Conservation (phyloP, 2,329 filamentous ascomycete species). For the Fusarium guadeloupense region DNA sequence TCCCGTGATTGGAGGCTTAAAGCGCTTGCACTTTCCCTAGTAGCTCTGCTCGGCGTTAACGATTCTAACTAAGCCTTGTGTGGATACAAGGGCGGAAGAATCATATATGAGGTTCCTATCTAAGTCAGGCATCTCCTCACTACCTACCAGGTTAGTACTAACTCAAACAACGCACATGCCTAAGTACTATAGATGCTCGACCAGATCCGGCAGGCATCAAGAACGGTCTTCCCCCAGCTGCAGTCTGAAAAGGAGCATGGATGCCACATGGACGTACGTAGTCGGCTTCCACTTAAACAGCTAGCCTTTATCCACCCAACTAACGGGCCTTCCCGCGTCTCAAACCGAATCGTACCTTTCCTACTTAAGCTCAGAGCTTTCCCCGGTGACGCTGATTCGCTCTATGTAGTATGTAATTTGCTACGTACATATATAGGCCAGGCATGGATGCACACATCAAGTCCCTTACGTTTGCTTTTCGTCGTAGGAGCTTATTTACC, state of each 20-base stretch:
- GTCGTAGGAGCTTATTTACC: background rate
- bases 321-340: conserved; percentile 22
- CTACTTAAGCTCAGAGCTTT: background rate
- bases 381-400: background rate
- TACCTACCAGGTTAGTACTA: background rate
- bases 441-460: conserved; percentile 15
- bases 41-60: conserved; percentile 14
- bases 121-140: too few species aligned
- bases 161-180: too few species aligned
- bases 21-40: background rate
- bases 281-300: background rate
- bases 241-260: conserved; percentile 25
- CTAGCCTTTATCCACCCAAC: conserved; percentile 13
- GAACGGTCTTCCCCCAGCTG: background rate
- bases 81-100: background rate
- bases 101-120: background rate
- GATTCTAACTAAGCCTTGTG: background rate
- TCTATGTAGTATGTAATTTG: conserved; percentile 6
- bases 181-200: background rate
- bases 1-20: conserved; percentile 21
- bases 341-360: conserved; percentile 1
- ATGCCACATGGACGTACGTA: conserved; percentile 26
- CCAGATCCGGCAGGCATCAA: background rate
- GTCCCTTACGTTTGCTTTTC: conserved; percentile 10
- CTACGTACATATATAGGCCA: conserved; percentile 7